Evolutionary conservation across 305 asterid species (phyloP), one percentile per base, ranked within the genome.

Genomic region (Fraxinus xanthoxyloides): DNA sequence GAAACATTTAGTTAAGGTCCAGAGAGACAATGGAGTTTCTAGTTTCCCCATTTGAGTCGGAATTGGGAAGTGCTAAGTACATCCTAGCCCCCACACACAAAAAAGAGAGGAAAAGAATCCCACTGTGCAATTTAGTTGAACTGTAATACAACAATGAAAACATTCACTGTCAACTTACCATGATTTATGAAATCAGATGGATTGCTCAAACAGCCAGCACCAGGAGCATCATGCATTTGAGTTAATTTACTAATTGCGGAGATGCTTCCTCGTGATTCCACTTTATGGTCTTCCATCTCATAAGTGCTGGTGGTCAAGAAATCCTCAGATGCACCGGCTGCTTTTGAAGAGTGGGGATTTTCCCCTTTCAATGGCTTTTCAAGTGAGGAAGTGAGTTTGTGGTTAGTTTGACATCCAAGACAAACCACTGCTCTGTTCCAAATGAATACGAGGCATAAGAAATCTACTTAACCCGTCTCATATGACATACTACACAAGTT

Each of bases 351-450:
- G 82, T 75, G 79, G 65, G 74, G 84, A 79, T 67, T 87, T 77
- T 81, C 86, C 84, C 82, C 88, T 77, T 87, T 87, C 81, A 84
- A 79, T 48, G 86, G 84, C 75, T 84, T 79, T 28, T 85, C 77
- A 78, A 80, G 81, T 59, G 89, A 61, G 48, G 87, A 84, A 78
- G 77, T 85, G 82, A 90, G 84, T 81, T 89, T 84, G 83, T 89
- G 79, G 87, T 87, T 81, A 82, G 48, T 75, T 89, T 82, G 84
- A 85, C 92, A 87, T 85, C 97, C 97, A 86, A 88, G 79, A 90
- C 90, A 91, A 80, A 8, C 90, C 88, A 88, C 91, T 88, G 94
- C 91, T 78, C 97, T 89, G 94, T 88, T 90, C 83, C 92, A 85
- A 89, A 93, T 72, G 86, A 72, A 83, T 75, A 77, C 80, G 26